Percentiles rank a stretch among this genome's conserved stretches.
phyloP scores from a whole-genome alignment of 495 filamentous ascomycete genomes.

The Talaromyces nanjingensis region DNA sequence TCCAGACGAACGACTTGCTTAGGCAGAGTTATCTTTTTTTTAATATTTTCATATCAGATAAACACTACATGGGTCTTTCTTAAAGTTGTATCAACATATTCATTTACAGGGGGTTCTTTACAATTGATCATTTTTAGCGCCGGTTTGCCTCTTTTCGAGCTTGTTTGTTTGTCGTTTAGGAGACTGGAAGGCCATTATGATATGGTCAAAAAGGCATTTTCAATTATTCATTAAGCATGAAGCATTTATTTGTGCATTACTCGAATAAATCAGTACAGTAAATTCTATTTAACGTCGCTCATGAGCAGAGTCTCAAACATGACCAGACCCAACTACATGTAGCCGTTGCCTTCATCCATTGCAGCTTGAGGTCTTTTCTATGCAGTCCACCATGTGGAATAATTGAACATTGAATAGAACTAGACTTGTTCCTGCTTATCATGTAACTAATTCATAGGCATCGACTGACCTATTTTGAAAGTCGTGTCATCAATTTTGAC shows the following conservation, averaged over 20 bases:
- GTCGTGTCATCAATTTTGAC: too few species aligned
- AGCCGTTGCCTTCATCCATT: too few species aligned
- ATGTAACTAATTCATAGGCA: too few species aligned
- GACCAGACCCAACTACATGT: too few species aligned
- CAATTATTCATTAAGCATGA: not conserved
- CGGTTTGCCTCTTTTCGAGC: not conserved
- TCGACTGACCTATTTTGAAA: too few species aligned
- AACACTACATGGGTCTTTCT: not conserved
- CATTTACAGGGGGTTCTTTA: not conserved
- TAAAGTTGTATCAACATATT: conserved; percentile 4
- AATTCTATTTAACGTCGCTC: not conserved
- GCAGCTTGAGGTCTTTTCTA: too few species aligned
- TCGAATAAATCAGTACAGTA: not conserved
- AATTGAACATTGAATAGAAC: too few species aligned
- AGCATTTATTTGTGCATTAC: not conserved
- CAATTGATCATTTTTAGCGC: conserved; percentile 6
- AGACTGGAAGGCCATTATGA: not conserved
- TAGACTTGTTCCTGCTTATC: too few species aligned
- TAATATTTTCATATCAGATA: conserved; percentile 5
- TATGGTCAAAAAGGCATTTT: not conserved
- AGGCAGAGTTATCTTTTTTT: conserved; percentile 7
- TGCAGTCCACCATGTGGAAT: too few species aligned
- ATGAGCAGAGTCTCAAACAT: not conserved
- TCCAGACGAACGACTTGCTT: conserved; percentile 34
- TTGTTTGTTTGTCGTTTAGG: not conserved